Percentiles rank a stretch among this genome's conserved stretches.
Evolutionary conservation across 2,329 filamentous ascomycete genomes (phyloP).

Genomic region (Diplodia intermedia): DNA sequence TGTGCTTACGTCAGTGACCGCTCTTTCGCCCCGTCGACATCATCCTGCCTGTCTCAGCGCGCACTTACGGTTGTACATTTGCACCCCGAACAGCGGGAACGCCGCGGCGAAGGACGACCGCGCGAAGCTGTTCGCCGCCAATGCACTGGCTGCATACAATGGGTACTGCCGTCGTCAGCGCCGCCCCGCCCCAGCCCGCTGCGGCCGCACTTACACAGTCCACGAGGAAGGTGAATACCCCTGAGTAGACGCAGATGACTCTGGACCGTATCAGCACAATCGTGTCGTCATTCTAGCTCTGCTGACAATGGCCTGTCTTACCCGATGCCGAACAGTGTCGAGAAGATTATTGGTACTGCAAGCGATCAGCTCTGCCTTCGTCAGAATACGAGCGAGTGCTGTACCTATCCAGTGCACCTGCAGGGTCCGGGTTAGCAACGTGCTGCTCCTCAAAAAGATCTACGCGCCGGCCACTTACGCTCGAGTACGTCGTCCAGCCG

Average conservation of each 20-base stretch:
- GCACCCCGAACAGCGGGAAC: slow-evolving; percentile 57
- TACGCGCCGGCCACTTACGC: slow-evolving; percentile 69
- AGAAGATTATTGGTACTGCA: slow-evolving; percentile 59
- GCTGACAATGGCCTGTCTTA: slow-evolving; percentile 38
- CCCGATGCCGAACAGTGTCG: slow-evolving; percentile 55
- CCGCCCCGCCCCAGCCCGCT: slow-evolving; percentile 35
- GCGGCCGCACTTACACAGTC: slow-evolving; percentile 56
- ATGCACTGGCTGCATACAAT: slow-evolving; percentile 57
- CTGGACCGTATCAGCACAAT: slow-evolving; percentile 51
- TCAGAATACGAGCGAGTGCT: slow-evolving; percentile 39
- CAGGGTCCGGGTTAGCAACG: slow-evolving; percentile 43
- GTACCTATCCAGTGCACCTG: slow-evolving; percentile 60
- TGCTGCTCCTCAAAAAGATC: slow-evolving; percentile 44
- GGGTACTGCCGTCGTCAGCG: slow-evolving; percentile 50
- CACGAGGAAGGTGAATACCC: slow-evolving; percentile 88
- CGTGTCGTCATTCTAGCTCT: slow-evolving; percentile 27
- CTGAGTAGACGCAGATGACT: slow-evolving; percentile 78
- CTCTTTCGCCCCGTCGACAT: slow-evolving; percentile 44
- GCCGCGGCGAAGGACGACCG: slow-evolving; percentile 57
- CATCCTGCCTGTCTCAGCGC: slow-evolving; percentile 34
- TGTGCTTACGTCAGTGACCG: slow-evolving; percentile 54
- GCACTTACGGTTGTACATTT: slow-evolving; percentile 59
- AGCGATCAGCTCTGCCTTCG: slow-evolving; percentile 43
- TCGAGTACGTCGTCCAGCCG: slow-evolving; percentile 79
- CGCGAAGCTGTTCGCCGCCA: slow-evolving; percentile 60